Conservation (phyloP, 768 basidiomycete species). For the Leccinellum albellum region DNA sequence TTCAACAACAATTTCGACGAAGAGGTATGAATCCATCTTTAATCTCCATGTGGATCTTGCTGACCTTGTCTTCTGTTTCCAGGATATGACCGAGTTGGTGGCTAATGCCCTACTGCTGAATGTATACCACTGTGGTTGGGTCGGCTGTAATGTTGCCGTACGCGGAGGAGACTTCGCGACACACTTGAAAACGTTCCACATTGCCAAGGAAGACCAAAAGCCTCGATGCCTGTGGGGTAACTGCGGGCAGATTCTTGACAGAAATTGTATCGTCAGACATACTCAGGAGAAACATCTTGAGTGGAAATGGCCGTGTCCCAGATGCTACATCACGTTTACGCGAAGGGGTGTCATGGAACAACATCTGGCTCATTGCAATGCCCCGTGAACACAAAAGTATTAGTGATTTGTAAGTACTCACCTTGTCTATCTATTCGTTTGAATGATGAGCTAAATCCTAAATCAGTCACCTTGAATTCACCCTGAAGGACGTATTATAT, state of each 20-base stretch:
- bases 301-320: slow-evolving; percentile 22
- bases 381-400: background rate
- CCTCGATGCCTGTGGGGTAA: slow-evolving; percentile 13
- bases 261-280: slow-evolving; percentile 16
- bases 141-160: slow-evolving; percentile 1
- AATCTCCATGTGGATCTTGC: background rate
- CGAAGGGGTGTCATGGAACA: slow-evolving; percentile 16
- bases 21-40: slow-evolving; percentile 4
- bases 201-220: background rate
- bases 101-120: background rate
- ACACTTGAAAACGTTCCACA: slow-evolving; percentile 15
- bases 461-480: background rate
- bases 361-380: slow-evolving; percentile 11
- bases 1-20: slow-evolving; percentile 12
- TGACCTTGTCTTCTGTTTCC: background rate
- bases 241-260: slow-evolving; percentile 13
- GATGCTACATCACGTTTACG: slow-evolving; percentile 13
- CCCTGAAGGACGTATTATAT: background rate
- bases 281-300: slow-evolving; percentile 23
- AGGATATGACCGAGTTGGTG: slow-evolving; percentile 13
- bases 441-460: background rate
- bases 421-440: background rate
- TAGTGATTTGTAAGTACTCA: slow-evolving; percentile 3
- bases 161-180: slow-evolving; percentile 12
- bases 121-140: slow-evolving; percentile 11